Base-by-base conservation (phyloP, 179 eudicot species). In the Carnegiea gigantea region DNA sequence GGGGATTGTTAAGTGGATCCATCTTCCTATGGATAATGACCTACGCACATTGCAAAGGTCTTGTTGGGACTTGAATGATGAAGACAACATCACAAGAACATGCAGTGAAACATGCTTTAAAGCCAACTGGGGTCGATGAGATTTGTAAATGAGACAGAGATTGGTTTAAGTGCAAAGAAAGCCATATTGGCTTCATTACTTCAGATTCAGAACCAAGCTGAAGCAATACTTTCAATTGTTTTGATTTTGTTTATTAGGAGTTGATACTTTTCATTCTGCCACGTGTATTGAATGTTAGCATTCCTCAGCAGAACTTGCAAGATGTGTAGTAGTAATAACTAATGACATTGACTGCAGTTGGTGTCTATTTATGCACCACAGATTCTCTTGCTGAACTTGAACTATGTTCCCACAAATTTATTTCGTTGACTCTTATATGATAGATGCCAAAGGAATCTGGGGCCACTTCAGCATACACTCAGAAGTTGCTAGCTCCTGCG, bases 31-130 rank as follows among this genome's bases (percentile, higher is more conserved):
- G 88, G 40, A 88, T 92, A 76, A 88, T 93, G 86, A 80, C 90
- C 59, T 93, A 92, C 53, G 92, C 98, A 71, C 93, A 95, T 38
- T 79, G 83, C 82, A 95, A 91, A 86, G 94, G 95, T 54, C 91
- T 92, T 60, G 84, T 92, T 30, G 91, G 92, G 38, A 85, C 92
- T 83, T 92, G 79, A 86, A 62, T 26, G 51, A 70, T 48, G 81
- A 71, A 76, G 72, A 48, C 10, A 43, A 43, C 28, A 21, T 70
- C 48, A 46, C 12, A 76, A 64, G 38, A 43, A 49, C 49, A 38
- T 28, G 76, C 82, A 38, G 40, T 51, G 48, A 48, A 40, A 49
- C 70, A 26, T 71, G 57, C 20, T 15, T 23, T 59, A 51, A 14
- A 18, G 46, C 51, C 48, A 6, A 26, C 18, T 1, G 38, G 14